Evolutionary conservation across 495 filamentous ascomycete species (phyloP).

Genomic region (Aspergillus indologenus): DNA sequence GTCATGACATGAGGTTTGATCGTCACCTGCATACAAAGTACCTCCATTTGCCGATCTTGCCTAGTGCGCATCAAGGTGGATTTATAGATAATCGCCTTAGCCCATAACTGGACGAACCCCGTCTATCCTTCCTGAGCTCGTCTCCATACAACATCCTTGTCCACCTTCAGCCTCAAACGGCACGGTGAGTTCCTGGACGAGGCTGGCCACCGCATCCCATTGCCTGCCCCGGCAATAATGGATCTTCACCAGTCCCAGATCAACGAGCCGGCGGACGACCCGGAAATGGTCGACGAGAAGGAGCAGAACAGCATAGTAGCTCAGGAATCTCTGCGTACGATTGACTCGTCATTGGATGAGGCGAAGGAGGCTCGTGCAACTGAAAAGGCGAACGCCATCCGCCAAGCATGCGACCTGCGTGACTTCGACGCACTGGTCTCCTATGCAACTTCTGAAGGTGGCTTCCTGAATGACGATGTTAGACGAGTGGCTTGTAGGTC

Average conservation of each 20-base stretch:
- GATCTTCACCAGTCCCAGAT: not conserved
- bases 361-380: not conserved
- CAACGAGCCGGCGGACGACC: not conserved
- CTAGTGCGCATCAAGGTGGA: not conserved
- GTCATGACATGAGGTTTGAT: not conserved
- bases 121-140: not conserved
- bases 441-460: conserved; percentile 69
- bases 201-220: not conserved
- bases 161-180: not conserved
- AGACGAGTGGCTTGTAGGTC: conserved; percentile 81
- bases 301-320: not conserved
- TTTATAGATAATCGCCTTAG: not conserved
- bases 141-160: not conserved
- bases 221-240: not conserved
- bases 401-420: conserved; percentile 61
- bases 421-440: conserved; percentile 61
- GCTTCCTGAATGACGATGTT: conserved; percentile 76
- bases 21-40: not conserved
- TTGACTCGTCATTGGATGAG: not conserved
- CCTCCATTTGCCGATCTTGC: not conserved
- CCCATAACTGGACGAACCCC: not conserved
- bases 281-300: not conserved
- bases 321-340: conserved; percentile 5
- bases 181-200: not conserved
- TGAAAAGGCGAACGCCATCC: conserved; percentile 49